These are phyloP conservation scores for Triadica sebifera DNA, from an alignment of 345 rosid species.

Conservation along the genomic window DNA sequence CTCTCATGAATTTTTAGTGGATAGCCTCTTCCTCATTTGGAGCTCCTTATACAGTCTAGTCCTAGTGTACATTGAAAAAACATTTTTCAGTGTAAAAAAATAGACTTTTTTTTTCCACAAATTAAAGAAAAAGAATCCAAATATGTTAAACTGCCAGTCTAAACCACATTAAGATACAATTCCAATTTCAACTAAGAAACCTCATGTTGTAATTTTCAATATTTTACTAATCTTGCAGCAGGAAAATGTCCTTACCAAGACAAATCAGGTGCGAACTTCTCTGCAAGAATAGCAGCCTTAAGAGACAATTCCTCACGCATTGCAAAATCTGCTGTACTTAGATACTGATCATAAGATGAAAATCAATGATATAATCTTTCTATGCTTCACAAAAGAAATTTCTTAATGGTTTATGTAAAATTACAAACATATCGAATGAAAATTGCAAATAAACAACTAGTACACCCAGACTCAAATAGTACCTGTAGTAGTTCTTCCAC, in stretches of 20 bases:
- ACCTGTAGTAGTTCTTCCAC: slow-evolving; percentile 99
- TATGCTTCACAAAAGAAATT: slow-evolving; percentile 1
- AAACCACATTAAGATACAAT: neutral
- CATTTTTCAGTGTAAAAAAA: neutral
- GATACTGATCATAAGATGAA: slow-evolving; percentile 60
- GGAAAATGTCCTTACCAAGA: slow-evolving; percentile 70
- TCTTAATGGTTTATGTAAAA: neutral
- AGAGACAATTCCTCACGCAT: slow-evolving; percentile 99
- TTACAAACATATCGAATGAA: neutral
- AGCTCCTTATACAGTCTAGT: neutral
- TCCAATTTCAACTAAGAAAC: neutral
- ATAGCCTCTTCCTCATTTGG: neutral
- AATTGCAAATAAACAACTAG: neutral
- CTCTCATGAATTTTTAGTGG: neutral
- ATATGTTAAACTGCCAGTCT: too few species aligned
- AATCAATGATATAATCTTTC: slow-evolving; percentile 11
- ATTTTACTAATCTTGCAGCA: slow-evolving; percentile 8
- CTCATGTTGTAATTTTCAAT: neutral
- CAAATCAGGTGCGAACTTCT: slow-evolving; percentile 98
- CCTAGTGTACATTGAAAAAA: neutral
- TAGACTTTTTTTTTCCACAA: neutral
- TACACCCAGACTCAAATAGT: slow-evolving; percentile 8
- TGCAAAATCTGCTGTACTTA: slow-evolving; percentile 91
- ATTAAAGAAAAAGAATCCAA: neutral
- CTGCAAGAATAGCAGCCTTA: slow-evolving; percentile 98